Base-by-base conservation (phyloP, 176 grass and related monocot genomes). In the Saccharum spontaneum region DNA sequence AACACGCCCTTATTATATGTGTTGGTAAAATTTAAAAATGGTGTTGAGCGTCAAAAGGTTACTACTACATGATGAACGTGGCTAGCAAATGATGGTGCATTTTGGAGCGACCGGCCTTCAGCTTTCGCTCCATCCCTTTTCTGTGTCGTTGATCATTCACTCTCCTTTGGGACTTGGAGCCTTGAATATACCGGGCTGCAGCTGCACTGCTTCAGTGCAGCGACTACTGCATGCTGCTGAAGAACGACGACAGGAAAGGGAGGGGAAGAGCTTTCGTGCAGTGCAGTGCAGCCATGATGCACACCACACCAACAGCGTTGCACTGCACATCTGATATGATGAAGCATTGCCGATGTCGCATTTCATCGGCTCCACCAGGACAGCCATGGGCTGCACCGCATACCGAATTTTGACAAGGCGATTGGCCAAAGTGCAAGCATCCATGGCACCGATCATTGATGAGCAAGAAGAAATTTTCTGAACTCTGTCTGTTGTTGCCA, bases 41-140 rank as follows among this genome's bases (percentile, higher is more conserved):
- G 44, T 33, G 67, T 55, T 33, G 74, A 67, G 75, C 46, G 84
- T 80, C 69, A 83, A 90, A 89, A 90, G 78, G 88, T 26, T 62
- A 61, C 59, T 28, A 63, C 59, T 26, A 4, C 39, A 13, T 33
- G 73, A 52, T 37, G 15, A n/a, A 73, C 2, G 83, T 43, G 68
- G 43, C 0, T 8, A 7, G 63, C 71, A 69, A 91, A 57, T 87
- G 76, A 84, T 84, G 85, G 52, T 11, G 80, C 34, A 84, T 87
- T 91, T 90, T 71, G 33, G 81, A 26, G 69, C 68, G 67, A 59
- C 41, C 61, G 46, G 74, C 31, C 28, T 69, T 81, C 85, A 67
- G n/a, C 54, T 90, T 85, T 86, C 41, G 65, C 65, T 69, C 44
- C 69, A 50, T n/a, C 81, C 69, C 64, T 87, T 84, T 75, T 24